Base-by-base conservation (phyloP, 2,329 filamentous ascomycete species). In the Penicillium sp. region DNA sequence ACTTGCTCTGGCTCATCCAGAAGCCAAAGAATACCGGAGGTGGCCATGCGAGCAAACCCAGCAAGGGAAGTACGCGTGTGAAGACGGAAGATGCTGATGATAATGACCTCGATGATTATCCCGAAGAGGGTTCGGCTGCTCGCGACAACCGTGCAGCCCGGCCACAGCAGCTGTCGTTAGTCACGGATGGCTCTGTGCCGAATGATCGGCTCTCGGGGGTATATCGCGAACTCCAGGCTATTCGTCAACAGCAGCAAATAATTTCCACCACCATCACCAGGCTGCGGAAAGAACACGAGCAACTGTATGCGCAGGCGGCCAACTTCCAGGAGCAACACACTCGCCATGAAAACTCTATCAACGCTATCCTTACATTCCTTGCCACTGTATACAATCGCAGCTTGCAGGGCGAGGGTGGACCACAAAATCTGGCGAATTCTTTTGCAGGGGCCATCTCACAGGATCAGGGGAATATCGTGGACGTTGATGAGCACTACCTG, bases 291-390 rank as follows among this genome's bases (percentile, higher is more conserved):
- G 91, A 96, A 62, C 93, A 97, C 64, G 84, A 89, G 53, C 84
- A 92, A 54, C 80, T 96, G 27, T 95, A 91, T 63, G 86, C 88
- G 48, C 90, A 96, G 69, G 91, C 92, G 0, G 80, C 88, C 37
- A 84, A 88, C 50, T 96, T 96, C 66, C 91, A 97, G 69, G 87
- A 83, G 51, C 83, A 95, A 65, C 92, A 97, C 64, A 90, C 92
- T 60, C 85, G 93, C n/a, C 93, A 99, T 64, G 93, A 99, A 67
- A 95, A 92, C 66, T 96, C 92, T 0, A 97, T 99, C 71, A 97
- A 96, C 64, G 92, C 92, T n/a, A 97, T 99, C 54, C 79, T 99
- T 35, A 95, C 91, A 41, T 97, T 99, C 69, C 79, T 99, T 16
- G 93, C 92, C 38, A 97, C 95, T 11, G 92, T 99, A 35, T 99